Evolutionary conservation across 2,329 filamentous ascomycete species (phyloP).

Genomic region (Pseudogymnoascus sp.): DNA sequence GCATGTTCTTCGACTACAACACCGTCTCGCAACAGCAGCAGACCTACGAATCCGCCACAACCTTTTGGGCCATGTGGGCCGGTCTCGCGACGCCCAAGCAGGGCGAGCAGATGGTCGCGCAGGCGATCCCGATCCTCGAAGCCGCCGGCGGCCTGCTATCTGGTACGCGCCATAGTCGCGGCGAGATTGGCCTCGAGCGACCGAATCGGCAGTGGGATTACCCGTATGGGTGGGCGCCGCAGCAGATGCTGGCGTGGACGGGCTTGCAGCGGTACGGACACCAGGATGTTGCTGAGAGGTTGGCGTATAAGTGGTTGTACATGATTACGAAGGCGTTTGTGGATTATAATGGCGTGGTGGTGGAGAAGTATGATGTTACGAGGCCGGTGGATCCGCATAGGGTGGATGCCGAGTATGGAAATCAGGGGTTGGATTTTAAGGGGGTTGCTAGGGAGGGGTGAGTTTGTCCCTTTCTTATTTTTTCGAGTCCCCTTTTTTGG

Average conservation of each 20-base stretch:
- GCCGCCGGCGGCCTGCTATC: slow-evolving; percentile 80
- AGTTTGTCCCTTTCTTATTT: no score
- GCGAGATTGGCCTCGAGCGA: slow-evolving; percentile 67
- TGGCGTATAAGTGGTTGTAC: slow-evolving; percentile 94
- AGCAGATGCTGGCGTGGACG: slow-evolving; percentile 97
- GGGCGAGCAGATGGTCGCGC: slow-evolving; percentile 73
- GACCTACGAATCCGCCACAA: slow-evolving; percentile 84
- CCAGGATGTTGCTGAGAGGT: slow-evolving; percentile 75
- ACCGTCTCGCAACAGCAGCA: slow-evolving; percentile 73
- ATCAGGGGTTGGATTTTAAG: slow-evolving; percentile 92
- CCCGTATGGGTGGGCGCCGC: slow-evolving; percentile 95
- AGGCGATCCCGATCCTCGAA: slow-evolving; percentile 81
- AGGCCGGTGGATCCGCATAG: slow-evolving; percentile 82
- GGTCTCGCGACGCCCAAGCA: slow-evolving; percentile 79
- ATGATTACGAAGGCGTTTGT: slow-evolving; percentile 99
- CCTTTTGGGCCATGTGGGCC: slow-evolving; percentile 97
- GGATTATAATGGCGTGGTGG: slow-evolving; percentile 95
- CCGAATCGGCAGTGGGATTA: slow-evolving; percentile 98
- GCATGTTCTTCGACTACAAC: slow-evolving; percentile 98
- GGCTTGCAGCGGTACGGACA: slow-evolving; percentile 89
- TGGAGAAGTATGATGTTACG: slow-evolving; percentile 98
- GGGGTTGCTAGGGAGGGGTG: slow-evolving; percentile 93
- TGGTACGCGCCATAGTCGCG: slow-evolving; percentile 83
- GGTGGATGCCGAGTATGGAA: slow-evolving; percentile 95
- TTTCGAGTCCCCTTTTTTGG: slow-evolving; percentile 11